phyloP scores from a whole-genome alignment of 768 basidiomycete species.

The Naganishia randhawae region DNA sequence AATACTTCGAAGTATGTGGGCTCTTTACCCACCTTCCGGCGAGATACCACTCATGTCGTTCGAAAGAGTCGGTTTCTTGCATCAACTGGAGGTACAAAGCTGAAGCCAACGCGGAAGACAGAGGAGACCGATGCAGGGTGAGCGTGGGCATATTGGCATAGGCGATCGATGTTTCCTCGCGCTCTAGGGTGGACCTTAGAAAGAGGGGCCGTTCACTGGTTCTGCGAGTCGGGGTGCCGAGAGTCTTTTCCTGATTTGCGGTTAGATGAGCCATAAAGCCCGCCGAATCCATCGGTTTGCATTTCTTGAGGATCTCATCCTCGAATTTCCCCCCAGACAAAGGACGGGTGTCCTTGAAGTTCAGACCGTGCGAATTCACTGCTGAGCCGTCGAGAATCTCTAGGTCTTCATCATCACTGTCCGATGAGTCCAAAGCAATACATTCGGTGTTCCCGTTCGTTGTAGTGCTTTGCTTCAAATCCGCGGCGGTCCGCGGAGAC shows the following conservation, averaged over 20 bases:
- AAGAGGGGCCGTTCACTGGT: background rate
- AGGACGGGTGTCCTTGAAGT: too few relatives aligned
- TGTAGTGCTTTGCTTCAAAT: background rate
- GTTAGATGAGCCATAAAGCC: conserved; percentile 7
- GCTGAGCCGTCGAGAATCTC: too few relatives aligned
- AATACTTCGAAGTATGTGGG: conserved; percentile 41
- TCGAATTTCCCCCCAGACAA: too few relatives aligned
- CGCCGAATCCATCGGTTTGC: background rate
- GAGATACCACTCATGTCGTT: conserved; percentile 41
- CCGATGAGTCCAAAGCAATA: background rate
- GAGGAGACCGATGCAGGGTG: conserved; percentile 39
- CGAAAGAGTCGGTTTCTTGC: conserved; percentile 41
- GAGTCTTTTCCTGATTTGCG: background rate
- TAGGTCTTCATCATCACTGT: background rate
- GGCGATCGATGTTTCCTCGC: background rate
- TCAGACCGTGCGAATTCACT: too few relatives aligned
- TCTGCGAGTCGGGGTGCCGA: background rate
- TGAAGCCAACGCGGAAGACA: conserved; percentile 43
- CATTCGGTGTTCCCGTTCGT: background rate
- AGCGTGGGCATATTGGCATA: background rate
- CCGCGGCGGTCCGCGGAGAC: background rate
- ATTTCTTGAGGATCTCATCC: too few relatives aligned
- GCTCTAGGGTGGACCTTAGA: background rate
- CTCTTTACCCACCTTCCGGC: conserved; percentile 43
- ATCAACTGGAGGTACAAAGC: conserved; percentile 47